phyloP scores from a whole-genome alignment of 768 basidiomycete genomes.

The Tulasnella sp. region DNA sequence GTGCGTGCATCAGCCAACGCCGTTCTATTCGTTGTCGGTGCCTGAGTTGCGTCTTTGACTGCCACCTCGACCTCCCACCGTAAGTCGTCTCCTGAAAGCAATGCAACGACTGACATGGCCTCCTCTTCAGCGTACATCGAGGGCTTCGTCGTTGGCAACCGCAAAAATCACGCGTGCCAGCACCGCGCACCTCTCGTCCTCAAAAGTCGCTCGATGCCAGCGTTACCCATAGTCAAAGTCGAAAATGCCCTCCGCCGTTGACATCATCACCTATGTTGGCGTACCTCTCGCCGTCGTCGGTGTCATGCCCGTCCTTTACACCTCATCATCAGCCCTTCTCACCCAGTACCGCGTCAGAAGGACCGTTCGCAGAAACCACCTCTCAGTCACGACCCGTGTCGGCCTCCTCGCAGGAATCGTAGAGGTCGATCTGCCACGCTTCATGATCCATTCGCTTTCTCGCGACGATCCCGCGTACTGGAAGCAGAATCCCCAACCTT shows the following conservation, averaged over 20 bases:
- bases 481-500: not conserved
- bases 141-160: not conserved
- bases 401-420: slow-evolving; percentile 16
- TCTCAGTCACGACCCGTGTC: slow-evolving; percentile 14
- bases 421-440: slow-evolving; percentile 18
- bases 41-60: no score
- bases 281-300: slow-evolving; percentile 19
- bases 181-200: not conserved
- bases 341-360: slow-evolving; percentile 15
- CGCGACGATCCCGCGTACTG: slow-evolving; percentile 12
- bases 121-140: not conserved
- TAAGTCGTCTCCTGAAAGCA: not conserved
- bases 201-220: not conserved
- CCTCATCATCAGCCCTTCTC: slow-evolving; percentile 16
- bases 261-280: slow-evolving; percentile 19
- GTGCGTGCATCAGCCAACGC: no score
- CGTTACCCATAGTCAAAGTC: not conserved
- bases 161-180: slow-evolving; percentile 5
- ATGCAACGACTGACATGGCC: not conserved
- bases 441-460: slow-evolving; percentile 12
- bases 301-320: slow-evolving; percentile 22
- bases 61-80: no score
- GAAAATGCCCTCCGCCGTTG: slow-evolving; percentile 6
- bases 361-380: slow-evolving; percentile 12
- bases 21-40: no score